Evolutionary conservation across 2,329 filamentous ascomycete genomes (phyloP).

Genomic region (Epicoccum sorghinum): DNA sequence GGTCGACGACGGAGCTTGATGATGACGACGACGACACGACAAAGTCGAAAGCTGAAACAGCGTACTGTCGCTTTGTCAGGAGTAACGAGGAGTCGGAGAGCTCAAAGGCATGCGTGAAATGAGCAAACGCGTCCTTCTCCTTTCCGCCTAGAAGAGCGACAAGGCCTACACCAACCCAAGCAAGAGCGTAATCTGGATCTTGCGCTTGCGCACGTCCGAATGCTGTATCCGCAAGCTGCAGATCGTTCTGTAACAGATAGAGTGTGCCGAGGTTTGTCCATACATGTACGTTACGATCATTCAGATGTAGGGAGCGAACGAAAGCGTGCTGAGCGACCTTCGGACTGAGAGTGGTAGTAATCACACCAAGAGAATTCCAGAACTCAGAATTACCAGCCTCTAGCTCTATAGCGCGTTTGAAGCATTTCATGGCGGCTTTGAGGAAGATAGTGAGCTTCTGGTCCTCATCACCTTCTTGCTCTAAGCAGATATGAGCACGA

Average conservation of each 20-base stretch:
- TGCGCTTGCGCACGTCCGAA: conserved; percentile 92
- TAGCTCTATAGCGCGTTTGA: conserved; percentile 94
- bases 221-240: conserved; percentile 83
- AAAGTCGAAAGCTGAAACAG: conserved; percentile 81
- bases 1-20: conserved; percentile 60
- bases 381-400: conserved; percentile 95
- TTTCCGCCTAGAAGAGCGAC: conserved; percentile 80
- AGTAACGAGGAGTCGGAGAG: conserved; percentile 80
- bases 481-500: conserved; percentile 73
- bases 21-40: conserved; percentile 64
- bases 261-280: conserved; percentile 93
- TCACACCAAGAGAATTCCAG: conserved; percentile 94
- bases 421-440: conserved; percentile 83
- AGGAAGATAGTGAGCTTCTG: conserved; percentile 68
- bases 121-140: conserved; percentile 74
- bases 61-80: conserved; percentile 78
- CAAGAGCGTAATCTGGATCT: conserved; percentile 90
- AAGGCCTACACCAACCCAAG: conserved; percentile 92
- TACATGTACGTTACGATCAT: conserved; percentile 79
- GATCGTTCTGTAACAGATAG: conserved; percentile 82
- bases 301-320: conserved; percentile 87
- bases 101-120: conserved; percentile 94
- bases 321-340: conserved; percentile 92
- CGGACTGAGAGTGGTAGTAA: conserved; percentile 83
- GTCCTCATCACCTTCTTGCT: conserved; percentile 40